phyloP scores from a whole-genome alignment of 2,329 filamentous ascomycete species.

The Teratosphaeria nubilosa region DNA sequence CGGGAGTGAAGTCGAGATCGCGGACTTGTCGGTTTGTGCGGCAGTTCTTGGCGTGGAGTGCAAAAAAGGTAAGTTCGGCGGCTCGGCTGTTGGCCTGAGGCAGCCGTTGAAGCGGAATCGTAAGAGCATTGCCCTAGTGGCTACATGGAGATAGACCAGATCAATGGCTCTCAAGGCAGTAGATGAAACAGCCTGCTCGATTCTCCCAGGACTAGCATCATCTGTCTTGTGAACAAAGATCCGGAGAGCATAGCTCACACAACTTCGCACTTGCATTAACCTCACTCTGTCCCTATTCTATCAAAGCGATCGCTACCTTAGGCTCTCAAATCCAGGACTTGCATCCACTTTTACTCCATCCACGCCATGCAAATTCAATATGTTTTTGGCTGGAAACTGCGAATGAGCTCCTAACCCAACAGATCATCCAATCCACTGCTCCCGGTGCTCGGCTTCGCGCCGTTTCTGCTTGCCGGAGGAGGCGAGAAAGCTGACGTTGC shows the following conservation, averaged over 20 bases:
- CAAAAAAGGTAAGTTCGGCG: neutral
- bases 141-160: no score
- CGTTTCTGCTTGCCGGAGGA: slow-evolving; percentile 2
- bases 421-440: slow-evolving; percentile 32
- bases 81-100: neutral
- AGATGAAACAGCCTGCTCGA: no score
- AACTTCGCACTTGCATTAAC: neutral
- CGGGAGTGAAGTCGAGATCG: neutral
- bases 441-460: slow-evolving; percentile 19
- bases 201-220: no score
- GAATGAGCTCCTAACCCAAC: slow-evolving; percentile 27
- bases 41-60: neutral
- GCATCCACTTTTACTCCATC: neutral
- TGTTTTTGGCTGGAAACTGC: neutral
- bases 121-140: no score
- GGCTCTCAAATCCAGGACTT: neutral
- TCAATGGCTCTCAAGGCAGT: no score
- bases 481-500: slow-evolving; percentile 7
- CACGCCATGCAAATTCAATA: neutral
- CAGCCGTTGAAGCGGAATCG: neutral
- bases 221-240: no score
- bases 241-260: no score
- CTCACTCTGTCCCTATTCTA: neutral
- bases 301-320: no score
- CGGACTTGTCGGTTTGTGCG: neutral